Evolutionary conservation across 257 asterid species (phyloP).

Genomic region (Solanum etuberosum): DNA sequence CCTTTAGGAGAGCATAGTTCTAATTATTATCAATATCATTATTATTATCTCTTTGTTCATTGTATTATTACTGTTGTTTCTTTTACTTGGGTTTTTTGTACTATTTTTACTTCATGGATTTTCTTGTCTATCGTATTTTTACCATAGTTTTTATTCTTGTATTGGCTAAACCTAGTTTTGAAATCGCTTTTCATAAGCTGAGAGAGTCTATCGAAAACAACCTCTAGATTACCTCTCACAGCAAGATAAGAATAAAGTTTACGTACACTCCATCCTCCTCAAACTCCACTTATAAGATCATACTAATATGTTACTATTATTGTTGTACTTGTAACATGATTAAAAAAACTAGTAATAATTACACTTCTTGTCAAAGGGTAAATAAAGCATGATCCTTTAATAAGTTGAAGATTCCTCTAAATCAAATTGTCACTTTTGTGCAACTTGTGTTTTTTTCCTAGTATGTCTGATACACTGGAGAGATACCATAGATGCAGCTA

Average conservation of each 20-base stretch:
- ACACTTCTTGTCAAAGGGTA: background rate
- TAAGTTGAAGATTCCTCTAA: background rate
- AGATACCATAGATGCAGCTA: conserved; percentile 6
- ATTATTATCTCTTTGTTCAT: background rate
- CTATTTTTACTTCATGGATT: background rate
- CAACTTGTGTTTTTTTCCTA: background rate
- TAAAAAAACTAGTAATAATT: background rate
- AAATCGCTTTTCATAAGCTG: no score
- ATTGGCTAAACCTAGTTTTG: background rate
- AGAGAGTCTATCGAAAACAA: no score
- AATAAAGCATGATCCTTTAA: background rate
- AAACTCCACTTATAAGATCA: background rate
- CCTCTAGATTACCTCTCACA: background rate
- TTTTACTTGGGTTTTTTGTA: background rate
- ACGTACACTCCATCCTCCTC: fast-evolving
- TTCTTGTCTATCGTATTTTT: background rate
- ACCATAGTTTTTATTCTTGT: background rate
- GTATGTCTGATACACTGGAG: conserved; percentile 2
- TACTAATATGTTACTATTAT: background rate
- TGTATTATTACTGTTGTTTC: background rate
- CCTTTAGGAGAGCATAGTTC: background rate
- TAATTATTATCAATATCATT: background rate
- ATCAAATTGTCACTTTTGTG: background rate
- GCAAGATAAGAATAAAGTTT: no score
- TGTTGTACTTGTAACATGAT: background rate